phyloP scores from a whole-genome alignment of 345 rosid species.

The Schrenkiella parvula region DNA sequence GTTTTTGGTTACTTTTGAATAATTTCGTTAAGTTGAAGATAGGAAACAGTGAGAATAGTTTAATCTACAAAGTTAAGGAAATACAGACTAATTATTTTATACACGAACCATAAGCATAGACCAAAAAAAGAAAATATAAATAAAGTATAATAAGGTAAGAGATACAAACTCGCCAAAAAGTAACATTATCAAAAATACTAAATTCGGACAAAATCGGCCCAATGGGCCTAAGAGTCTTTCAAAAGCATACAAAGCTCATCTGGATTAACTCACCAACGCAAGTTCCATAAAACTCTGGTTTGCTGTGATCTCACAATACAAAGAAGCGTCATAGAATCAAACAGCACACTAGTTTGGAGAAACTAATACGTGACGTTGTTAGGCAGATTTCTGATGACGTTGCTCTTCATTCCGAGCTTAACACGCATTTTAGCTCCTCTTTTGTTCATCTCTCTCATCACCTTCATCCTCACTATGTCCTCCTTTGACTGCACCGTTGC shows the following conservation, averaged over 20 bases:
- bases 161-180: neutral
- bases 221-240: neutral
- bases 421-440: conserved; percentile 59
- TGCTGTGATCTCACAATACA: neutral
- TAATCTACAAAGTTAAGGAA: no score
- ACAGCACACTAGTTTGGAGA: neutral
- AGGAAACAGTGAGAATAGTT: no score
- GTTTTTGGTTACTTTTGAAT: no score
- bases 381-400: conserved; percentile 32
- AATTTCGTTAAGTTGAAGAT: no score
- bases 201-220: neutral
- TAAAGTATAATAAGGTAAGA: neutral
- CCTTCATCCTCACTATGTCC: conserved; percentile 77
- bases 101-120: no score
- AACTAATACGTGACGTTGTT: neutral
- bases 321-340: neutral
- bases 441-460: conserved; percentile 66
- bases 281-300: neutral
- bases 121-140: neutral
- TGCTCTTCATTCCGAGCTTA: conserved; percentile 76
- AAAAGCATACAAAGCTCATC: neutral
- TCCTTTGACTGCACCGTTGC: conserved; percentile 81
- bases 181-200: neutral
- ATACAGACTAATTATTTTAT: no score
- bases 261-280: no score